Base-by-base conservation (phyloP, 352 stramenopile genomes). In the Phytophthora tentaculata region DNA sequence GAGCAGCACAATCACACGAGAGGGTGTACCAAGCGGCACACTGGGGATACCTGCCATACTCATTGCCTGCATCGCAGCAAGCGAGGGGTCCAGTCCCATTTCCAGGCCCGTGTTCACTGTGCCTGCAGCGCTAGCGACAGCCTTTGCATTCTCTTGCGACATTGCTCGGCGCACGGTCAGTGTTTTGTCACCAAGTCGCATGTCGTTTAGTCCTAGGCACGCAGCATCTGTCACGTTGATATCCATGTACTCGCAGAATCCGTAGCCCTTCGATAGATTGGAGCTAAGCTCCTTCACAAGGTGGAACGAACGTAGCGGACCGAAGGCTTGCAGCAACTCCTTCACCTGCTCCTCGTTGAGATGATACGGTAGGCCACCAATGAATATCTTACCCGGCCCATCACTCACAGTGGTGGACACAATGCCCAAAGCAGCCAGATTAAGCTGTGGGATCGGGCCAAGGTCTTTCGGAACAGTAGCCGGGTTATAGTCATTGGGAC, bases 361-460 rank as follows among this genome's bases (percentile, higher is more conserved):
- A 67, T 99, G 92, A 80, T 99, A 99, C 35, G 97, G 97, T 24
- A 99, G 81, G 43, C 95, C 97, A 22, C 97, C 97, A 47, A 99
- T 94, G 70, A 99, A 99, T 58, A 99, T 94, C 76, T 99, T 99
- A 77, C 98, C 97, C 8, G 97, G 97, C n/a, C 96, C 95, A 80
- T 99, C 97, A 22, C 86, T 88, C 37, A 99, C 97, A 32, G 90
- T 98, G 9, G 84, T 92, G n/a, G 88, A 97, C 19, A 99, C 87
- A 62, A 99, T 98, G 0, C 97, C 96, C 13, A 99, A 76, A 17
- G 90, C 91, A 22, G 90, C 89, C 23, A 97, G 67, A 73, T 98
- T 95, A 17, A 98, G 79, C 64, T 92, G 67, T 24, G 92, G 90
- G 52, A 97, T 92, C n/a, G 89, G 84, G 17, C 91, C 91, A 0